phyloP scores from a whole-genome alignment of 495 filamentous ascomycete species.

The Friedmanniomyces endolithicus region DNA sequence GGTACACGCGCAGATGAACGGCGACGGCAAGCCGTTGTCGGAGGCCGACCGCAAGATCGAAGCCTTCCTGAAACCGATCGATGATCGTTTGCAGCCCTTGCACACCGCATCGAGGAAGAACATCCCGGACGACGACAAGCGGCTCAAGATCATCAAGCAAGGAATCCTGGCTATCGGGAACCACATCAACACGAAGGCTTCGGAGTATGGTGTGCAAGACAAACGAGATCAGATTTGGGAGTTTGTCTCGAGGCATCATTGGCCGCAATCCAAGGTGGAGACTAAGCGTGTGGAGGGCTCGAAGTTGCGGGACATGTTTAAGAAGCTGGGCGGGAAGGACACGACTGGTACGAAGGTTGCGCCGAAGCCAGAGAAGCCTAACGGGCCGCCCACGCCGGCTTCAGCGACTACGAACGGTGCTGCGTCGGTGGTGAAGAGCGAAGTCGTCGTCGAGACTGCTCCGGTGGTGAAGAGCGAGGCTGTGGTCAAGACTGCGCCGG shows the following conservation, averaged over 20 bases:
- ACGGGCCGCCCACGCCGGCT: background rate
- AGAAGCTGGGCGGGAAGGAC: constrained; percentile 26
- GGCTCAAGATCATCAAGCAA: constrained; percentile 42
- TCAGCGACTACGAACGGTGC: constrained; percentile 1
- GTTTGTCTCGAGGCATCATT: constrained; percentile 27
- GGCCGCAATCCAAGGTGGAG: constrained; percentile 27
- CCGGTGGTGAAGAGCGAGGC: background rate
- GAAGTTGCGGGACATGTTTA: constrained; percentile 38
- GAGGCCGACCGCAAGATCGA: constrained; percentile 41
- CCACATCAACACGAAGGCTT: constrained; percentile 34
- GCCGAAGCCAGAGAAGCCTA: background rate
- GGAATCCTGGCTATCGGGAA: constrained; percentile 40
- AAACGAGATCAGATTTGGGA: constrained; percentile 22
- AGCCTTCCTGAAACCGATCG: constrained; percentile 47
- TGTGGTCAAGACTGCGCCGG: background rate
- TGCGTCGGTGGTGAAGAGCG: background rate
- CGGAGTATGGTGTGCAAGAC: constrained; percentile 25
- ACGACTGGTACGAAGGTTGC: background rate
- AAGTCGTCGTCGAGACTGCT: background rate
- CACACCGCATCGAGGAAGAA: constrained; percentile 50
- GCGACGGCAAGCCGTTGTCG: constrained; percentile 11
- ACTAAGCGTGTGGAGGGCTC: constrained; percentile 24
- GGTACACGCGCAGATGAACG: constrained; percentile 1
- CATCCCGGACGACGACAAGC: constrained; percentile 45
- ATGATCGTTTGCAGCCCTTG: constrained; percentile 45